Evolutionary conservation across 2,329 filamentous ascomycete genomes (phyloP), one percentile per base, ranked within the genome.

Genomic region (Fusarium camptoceras): DNA sequence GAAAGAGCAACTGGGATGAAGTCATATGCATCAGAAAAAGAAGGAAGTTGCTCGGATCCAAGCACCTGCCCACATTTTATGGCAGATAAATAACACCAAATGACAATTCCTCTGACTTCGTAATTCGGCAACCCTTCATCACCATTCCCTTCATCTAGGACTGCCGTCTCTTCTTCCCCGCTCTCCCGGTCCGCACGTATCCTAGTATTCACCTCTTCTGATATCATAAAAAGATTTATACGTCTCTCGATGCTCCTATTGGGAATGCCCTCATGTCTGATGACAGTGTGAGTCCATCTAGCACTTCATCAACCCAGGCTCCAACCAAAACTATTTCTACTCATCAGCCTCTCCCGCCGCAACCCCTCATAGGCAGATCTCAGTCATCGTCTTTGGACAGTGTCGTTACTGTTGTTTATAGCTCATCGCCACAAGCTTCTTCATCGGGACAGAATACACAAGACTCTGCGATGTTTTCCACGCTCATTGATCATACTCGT

Each of bases 401-500:
- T 28, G 30, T 46, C 25, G 12, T 47, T 15, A 20, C 46, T 31
- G 27, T 42, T 16, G 30, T 31, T 30, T 30, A n/a, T 39, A 22
- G 20, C 18, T 53, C 59, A 18, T 34, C 55, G 6, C 34, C 20
- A n/a, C 25, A 18, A 10, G 24, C 46, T 18, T 42, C 41, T 27
- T 20, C 30, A 22, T 47, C 37, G 15, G 30, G 34, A 24, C 37
- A 42, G 25, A 22, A 54, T 25, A 62, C 54, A 7, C 51, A 41
- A 48, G n/a, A 51, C 9, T 37, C 47, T 53, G 25, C 24, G 20
- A 76, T 77, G 74, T 73, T 75, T 63, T 65, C 70, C 25, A 55
- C 60, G 11, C 65, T 75, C 31, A 74, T 75, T 60, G 63, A 56
- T 27, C 67, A 76, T 37, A 68, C 67, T n/a, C 53, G 69, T 42